Base-by-base conservation (phyloP, 345 rosid species). In the Limnanthes douglasii region DNA sequence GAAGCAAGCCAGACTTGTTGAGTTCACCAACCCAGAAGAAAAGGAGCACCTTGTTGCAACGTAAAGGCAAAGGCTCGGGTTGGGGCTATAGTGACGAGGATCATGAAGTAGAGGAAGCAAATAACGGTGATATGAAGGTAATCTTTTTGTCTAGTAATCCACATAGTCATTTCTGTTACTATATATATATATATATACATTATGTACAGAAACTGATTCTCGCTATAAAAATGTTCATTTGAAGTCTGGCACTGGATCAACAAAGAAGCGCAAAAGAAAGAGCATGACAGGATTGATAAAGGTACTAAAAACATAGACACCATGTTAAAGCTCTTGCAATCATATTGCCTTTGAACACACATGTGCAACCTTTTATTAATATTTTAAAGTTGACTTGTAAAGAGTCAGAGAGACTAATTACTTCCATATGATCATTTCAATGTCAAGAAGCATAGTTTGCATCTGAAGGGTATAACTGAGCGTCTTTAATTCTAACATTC, bases 201-300 rank as follows among this genome's bases (percentile, higher is more conserved):
- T 32, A 39, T 34, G 47, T 21, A 16, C 53, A 59, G 77, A 57
- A 58, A 41, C 53, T 51, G 27, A 51, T 53, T 35, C 30, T 41
- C 55, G 60, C 50, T 6, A 41, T 53, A 52, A 70, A 65, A 57
- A 34, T 36, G 41, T 22, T 46, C 39, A 31, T 48, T 59, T 34
- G 15, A 76, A 70, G 52, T 63, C 92, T 60, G 61, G 68, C 15
- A 29, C 51, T 50, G 84, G 60, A 64, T 57, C 79, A 42, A 20
- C 43, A 51, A 75, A 79, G 68, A 84, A 80, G 55, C 68, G 65
- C 38, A 83, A 73, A 69, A 75, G 92, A 62, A 75, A 59, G 69
- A 65, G 73, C 62, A 35, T 67, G 34, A 35, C 79, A 18, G 94
- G 86, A 25, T 59, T 77, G 62, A 66, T 62, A 13, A 90, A 80